A percentile compares a stretch with the other conserved stretches of the same genome.
These are phyloP conservation scores for Marvania coccoides DNA, from an alignment of 139 green algal species.

Conservation along the genomic window DNA sequence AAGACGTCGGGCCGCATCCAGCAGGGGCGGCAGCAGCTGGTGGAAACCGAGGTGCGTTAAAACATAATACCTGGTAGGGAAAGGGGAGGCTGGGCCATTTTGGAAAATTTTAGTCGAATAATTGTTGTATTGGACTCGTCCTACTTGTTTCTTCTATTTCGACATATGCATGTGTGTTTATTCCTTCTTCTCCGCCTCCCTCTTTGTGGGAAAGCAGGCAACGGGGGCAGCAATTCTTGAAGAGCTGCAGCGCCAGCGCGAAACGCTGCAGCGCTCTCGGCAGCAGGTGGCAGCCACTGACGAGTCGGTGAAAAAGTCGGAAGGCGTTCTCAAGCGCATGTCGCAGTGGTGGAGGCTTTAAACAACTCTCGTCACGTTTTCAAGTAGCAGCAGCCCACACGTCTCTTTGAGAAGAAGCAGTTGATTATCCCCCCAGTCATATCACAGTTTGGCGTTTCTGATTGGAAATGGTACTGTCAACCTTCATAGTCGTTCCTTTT, in stretches of 20 bases:
- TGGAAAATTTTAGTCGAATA: too few relatives aligned
- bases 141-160: background rate
- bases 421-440: too few relatives aligned
- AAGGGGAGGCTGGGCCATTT: too few relatives aligned
- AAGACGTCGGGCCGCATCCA: constrained; percentile 65
- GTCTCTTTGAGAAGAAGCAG: too few relatives aligned
- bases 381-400: too few relatives aligned
- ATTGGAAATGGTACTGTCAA: background rate
- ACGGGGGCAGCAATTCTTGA: constrained; percentile 44
- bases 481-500: background rate
- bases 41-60: constrained; percentile 71
- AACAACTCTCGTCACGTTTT: too few relatives aligned
- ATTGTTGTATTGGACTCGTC: background rate
- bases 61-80: too few relatives aligned
- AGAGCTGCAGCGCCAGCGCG: constrained; percentile 44
- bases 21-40: constrained; percentile 69
- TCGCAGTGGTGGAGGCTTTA: constrained; percentile 25
- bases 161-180: background rate
- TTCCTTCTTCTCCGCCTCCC: background rate
- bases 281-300: constrained; percentile 25
- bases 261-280: constrained; percentile 35
- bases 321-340: constrained; percentile 29
- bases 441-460: too few relatives aligned
- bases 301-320: constrained; percentile 23
- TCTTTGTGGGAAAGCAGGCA: constrained; percentile 21